A percentile compares a stretch with the other conserved stretches of the same genome.
phyloP scores from a whole-genome alignment of 2,329 filamentous ascomycete genomes.

The Talaromyces sp. region DNA sequence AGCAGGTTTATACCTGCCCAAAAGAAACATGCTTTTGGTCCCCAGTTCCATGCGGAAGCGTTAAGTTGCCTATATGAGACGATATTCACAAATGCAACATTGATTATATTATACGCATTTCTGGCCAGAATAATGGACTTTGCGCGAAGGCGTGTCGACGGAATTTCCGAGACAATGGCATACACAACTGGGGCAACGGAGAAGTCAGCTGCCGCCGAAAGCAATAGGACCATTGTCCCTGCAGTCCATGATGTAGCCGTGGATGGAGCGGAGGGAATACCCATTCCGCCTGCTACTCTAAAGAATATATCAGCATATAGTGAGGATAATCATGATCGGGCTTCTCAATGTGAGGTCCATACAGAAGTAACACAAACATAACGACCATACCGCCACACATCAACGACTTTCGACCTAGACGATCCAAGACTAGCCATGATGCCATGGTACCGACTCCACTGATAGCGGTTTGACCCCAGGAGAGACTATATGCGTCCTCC shows the following conservation, averaged over 20 bases:
- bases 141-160: constrained; percentile 49
- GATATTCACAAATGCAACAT: constrained; percentile 57
- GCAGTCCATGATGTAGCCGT: constrained; percentile 28
- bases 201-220: constrained; percentile 51
- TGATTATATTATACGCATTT: constrained; percentile 45
- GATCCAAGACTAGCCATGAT: constrained; percentile 43
- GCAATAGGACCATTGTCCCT: constrained; percentile 48
- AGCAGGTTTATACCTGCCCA: constrained; percentile 70
- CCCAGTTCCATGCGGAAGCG: constrained; percentile 75
- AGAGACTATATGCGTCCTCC: constrained; percentile 31
- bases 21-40: constrained; percentile 77
- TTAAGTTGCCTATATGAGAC: constrained; percentile 81
- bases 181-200: constrained; percentile 53
- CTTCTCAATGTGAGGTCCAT: constrained; percentile 9
- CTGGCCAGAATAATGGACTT: constrained; percentile 53
- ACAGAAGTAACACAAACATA: constrained; percentile 21
- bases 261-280: not conserved
- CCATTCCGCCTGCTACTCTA: constrained; percentile 2
- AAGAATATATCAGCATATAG: constrained; percentile 13
- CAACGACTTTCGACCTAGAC: constrained; percentile 35
- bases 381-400: constrained; percentile 26
- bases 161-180: constrained; percentile 49
- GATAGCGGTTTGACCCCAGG: constrained; percentile 57
- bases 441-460: constrained; percentile 46
- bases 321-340: constrained; percentile 6